A percentile compares a stretch with the other conserved stretches of the same genome.
These are phyloP conservation scores for Chenopodium formosanum DNA, from an alignment of 148 eudicot species.

Conservation along the genomic window DNA sequence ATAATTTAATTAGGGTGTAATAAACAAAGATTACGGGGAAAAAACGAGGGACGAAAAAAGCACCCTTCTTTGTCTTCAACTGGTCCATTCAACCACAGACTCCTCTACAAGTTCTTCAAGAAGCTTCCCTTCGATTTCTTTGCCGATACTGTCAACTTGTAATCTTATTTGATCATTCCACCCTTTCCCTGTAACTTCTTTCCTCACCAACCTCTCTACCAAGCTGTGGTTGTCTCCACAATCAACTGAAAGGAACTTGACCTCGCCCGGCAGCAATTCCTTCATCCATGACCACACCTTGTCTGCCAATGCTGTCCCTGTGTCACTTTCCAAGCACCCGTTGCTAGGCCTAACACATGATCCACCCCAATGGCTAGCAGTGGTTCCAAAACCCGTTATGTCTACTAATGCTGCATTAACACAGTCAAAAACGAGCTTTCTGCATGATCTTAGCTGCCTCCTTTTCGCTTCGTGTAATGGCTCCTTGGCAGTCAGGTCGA, in stretches of 20 bases:
- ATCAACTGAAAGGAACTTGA: conserved; percentile 29
- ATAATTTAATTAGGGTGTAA: conserved; percentile 8
- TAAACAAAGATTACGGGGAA: background rate
- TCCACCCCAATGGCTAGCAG: conserved; percentile 22
- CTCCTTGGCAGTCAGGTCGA: conserved; percentile 47
- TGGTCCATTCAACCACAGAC: conserved; percentile 57
- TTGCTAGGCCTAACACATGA: conserved; percentile 14
- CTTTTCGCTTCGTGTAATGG: conserved; percentile 54
- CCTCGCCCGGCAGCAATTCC: conserved; percentile 51
- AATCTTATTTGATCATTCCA: conserved; percentile 54
- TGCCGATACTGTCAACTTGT: conserved; percentile 53
- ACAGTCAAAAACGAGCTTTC: conserved; percentile 80
- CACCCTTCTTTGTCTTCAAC: conserved; percentile 20
- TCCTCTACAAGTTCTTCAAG: conserved; percentile 79
- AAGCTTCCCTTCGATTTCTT: conserved; percentile 70
- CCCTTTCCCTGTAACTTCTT: conserved; percentile 71
- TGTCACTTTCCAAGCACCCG: conserved; percentile 6
- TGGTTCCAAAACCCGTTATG: conserved; percentile 34
- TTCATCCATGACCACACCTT: conserved; percentile 63
- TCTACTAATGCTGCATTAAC: conserved; percentile 64
- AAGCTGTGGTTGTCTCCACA: conserved; percentile 52
- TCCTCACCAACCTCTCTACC: conserved; percentile 68
- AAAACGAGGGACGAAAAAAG: background rate
- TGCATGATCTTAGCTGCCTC: conserved; percentile 56
- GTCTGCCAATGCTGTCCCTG: conserved; percentile 33